A percentile compares a stretch with the other conserved stretches of the same genome.
These are phyloP conservation scores for Dictyophora rubrovolvata DNA, from an alignment of 768 basidiomycete species.

Conservation along the genomic window DNA sequence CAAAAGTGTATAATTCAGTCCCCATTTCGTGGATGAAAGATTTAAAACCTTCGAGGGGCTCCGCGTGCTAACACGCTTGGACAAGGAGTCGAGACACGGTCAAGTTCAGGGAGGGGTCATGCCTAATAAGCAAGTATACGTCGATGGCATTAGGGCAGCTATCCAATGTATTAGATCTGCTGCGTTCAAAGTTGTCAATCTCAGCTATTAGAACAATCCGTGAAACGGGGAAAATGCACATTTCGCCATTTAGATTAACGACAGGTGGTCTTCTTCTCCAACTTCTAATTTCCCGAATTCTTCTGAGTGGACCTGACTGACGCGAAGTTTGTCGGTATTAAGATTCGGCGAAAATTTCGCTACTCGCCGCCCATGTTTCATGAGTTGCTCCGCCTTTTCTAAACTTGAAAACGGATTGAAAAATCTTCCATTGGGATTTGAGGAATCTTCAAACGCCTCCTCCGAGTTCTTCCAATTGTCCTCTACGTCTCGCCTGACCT, in stretches of 20 bases:
- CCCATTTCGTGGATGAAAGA: neutral
- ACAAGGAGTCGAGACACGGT: too few relatives aligned
- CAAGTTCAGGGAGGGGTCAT: too few relatives aligned
- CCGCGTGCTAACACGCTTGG: neutral
- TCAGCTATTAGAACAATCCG: too few relatives aligned
- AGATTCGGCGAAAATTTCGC: neutral
- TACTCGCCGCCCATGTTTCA: neutral
- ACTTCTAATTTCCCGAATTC: neutral
- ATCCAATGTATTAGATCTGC: too few relatives aligned
- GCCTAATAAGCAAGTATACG: too few relatives aligned
- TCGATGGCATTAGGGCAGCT: too few relatives aligned
- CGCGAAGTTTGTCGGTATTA: neutral
- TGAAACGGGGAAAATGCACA: too few relatives aligned
- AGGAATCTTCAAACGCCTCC: neutral
- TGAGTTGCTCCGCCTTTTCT: neutral
- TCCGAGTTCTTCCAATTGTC: conserved; percentile 38
- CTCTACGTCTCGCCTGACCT: conserved; percentile 52
- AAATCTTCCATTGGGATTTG: neutral
- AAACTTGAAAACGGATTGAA: neutral
- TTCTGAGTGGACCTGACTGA: neutral
- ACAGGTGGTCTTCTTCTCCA: neutral
- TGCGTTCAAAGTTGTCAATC: too few relatives aligned
- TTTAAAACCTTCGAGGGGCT: neutral
- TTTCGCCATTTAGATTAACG: neutral
- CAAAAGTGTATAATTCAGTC: neutral